Conservation (phyloP, 1,284 basidiomycete genomes). For the Cutaneotrichosporon spelunceum region DNA sequence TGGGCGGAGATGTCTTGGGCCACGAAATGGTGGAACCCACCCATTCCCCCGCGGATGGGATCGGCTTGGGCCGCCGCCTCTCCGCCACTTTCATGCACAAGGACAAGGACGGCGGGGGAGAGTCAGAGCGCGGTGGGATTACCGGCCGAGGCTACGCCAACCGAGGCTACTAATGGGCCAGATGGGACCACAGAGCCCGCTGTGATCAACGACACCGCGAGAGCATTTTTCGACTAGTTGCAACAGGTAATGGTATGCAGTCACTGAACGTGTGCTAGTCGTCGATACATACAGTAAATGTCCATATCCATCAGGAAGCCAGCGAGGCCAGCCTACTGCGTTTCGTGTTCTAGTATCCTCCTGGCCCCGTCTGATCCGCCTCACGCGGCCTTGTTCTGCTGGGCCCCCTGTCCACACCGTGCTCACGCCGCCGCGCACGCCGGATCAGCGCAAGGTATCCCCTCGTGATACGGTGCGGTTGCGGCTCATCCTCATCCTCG, state of each 20-base stretch:
- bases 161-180: too few relatives aligned
- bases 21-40: too few relatives aligned
- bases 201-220: not conserved
- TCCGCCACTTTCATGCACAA: constrained; percentile 17
- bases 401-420: constrained; percentile 2
- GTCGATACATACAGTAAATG: not conserved
- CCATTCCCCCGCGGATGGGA: too few relatives aligned
- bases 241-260: not conserved
- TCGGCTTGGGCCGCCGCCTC: constrained; percentile 31
- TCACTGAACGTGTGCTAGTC: not conserved
- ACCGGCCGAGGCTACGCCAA: too few relatives aligned
- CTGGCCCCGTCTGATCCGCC: constrained; percentile 43
- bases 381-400: constrained; percentile 33
- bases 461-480: constrained; percentile 30
- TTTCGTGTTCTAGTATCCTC: constrained; percentile 29
- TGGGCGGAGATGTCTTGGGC: constrained; percentile 23
- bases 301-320: not conserved
- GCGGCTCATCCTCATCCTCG: constrained; percentile 27
- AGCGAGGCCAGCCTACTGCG: not conserved
- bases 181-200: too few relatives aligned
- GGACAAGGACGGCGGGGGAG: not conserved
- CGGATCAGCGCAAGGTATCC: constrained; percentile 49
- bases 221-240: not conserved
- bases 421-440: constrained; percentile 31
- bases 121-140: too few relatives aligned